Base-by-base conservation (phyloP, 176 grass and related monocot species). In the Carex kokanica region DNA sequence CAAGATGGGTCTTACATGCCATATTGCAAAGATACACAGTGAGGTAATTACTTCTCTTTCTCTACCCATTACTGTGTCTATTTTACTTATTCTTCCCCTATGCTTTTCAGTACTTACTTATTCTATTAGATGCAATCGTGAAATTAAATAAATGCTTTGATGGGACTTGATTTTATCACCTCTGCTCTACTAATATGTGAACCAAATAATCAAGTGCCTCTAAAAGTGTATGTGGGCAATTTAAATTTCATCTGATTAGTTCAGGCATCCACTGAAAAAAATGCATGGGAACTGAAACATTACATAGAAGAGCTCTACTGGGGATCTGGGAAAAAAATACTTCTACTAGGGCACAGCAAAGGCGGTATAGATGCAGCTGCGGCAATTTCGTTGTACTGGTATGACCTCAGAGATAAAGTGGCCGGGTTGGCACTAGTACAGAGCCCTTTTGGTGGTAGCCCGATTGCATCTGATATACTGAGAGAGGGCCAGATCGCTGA, bases 331-430 rank as follows among this genome's bases (percentile, higher is more conserved):
- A 97, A 97, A 86, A 86, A 84, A 27, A 84, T 94, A 73, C 84
- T 97, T 85, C 90, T 97, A 64, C 87, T 97, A 29, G 92, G 92
- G 7, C 94, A 97, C 84, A 97, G 94, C 81, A 97, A 97, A 81
- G 94, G 92, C 6, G 94, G 94, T 78, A 89, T 94, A 38, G 94
- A 97, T 89, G 91, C 90, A 8, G 92, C 94, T 53, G 94, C 94
- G 1, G 86, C 90, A 12, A 73, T 97, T 80, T 94, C 94, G 0
- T 70, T 94, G 63, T 94, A 97, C 81, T 97, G 94, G 94, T 83
- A 85, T 6, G 90, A 94, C 13, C 90, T 94, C 20, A 98, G 86
- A 78, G 84, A 91, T 25, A 98, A 94, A 88, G 95, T 94, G 20
- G 92, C 92, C 0, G 92, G 95, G 2, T 78, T 98, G 66, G 90